Conservation (phyloP, 2,329 filamentous ascomycete species). For the Pyrenochaeta sp. region DNA sequence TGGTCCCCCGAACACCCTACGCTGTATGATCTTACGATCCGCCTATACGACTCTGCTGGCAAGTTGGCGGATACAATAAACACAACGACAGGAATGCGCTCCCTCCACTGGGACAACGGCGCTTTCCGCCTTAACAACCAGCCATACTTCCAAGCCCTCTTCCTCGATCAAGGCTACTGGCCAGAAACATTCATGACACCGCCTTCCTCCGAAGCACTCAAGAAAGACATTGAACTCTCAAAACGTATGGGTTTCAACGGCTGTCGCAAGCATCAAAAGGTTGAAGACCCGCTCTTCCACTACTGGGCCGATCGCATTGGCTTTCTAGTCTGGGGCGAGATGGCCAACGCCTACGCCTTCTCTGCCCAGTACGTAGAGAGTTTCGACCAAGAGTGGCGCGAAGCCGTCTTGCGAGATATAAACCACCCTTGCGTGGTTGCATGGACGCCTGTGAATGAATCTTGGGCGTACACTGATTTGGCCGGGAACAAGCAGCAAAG, state of each 20-base stretch:
- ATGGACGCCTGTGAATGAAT: conserved; percentile 73
- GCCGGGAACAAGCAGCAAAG: conserved; percentile 66
- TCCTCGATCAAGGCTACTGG: conserved; percentile 72
- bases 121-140: conserved; percentile 67
- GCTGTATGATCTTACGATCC: conserved; percentile 65
- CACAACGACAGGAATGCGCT: conserved; percentile 69
- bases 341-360: conserved; percentile 72
- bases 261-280: conserved; percentile 71
- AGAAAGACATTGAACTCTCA: conserved; percentile 62
- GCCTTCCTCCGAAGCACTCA: conserved; percentile 57
- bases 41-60: conserved; percentile 56
- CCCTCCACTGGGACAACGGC: conserved; percentile 67
- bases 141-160: conserved; percentile 68
- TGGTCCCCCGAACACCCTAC: conserved; percentile 68
- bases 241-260: conserved; percentile 72
- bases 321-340: conserved; percentile 71
- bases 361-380: conserved; percentile 65
- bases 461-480: conserved; percentile 70
- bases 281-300: conserved; percentile 68
- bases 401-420: conserved; percentile 69
- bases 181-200: conserved; percentile 68
- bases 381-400: conserved; percentile 72
- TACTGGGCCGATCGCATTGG: conserved; percentile 70
- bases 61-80: conserved; percentile 63
- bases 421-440: conserved; percentile 71